A percentile compares a stretch with the other conserved stretches of the same genome.
These are phyloP conservation scores for Saccharomycopsis selenospora DNA, from an alignment of 805 yeast genomes.

Conservation along the genomic window DNA sequence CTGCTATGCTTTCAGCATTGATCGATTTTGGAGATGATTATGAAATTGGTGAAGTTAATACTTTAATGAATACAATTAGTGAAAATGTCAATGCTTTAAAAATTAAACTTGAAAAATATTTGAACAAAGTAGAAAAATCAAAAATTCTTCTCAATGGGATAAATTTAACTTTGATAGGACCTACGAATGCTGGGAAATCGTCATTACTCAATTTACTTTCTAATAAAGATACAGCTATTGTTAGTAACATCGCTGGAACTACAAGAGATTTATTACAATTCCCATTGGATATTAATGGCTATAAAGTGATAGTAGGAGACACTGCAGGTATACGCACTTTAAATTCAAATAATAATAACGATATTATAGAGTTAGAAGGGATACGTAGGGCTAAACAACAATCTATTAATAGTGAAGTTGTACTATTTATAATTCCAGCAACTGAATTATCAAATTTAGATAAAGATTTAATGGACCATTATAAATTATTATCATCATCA, in stretches of 20 bases:
- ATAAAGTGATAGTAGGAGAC: constrained; percentile 76
- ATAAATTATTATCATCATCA: background rate
- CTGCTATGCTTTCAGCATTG: constrained; percentile 76
- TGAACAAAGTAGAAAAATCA: constrained; percentile 44
- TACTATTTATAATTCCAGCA: constrained; percentile 55
- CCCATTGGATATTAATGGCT: constrained; percentile 75
- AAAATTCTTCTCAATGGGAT: constrained; percentile 69
- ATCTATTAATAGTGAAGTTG: constrained; percentile 56
- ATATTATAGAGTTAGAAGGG: constrained; percentile 70
- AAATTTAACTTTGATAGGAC: constrained; percentile 68
- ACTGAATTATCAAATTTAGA: constrained; percentile 23
- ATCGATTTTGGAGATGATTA: constrained; percentile 96
- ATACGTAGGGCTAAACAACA: constrained; percentile 65
- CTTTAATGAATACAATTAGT: constrained; percentile 45
- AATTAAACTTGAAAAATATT: constrained; percentile 32
- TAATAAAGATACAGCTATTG: constrained; percentile 79
- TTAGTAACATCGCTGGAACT: constrained; percentile 87
- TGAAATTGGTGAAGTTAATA: constrained; percentile 59
- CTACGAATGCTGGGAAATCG: constrained; percentile 96
- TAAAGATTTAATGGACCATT: background rate
- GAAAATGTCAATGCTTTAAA: constrained; percentile 35
- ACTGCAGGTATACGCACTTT: constrained; percentile 80
- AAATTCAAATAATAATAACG: constrained; percentile 30
- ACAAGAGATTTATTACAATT: constrained; percentile 85
- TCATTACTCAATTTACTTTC: constrained; percentile 74